Evolutionary conservation across 2,329 filamentous ascomycete genomes (phyloP), one percentile per base, ranked within the genome.

Genomic region (Claviceps quebecensis): DNA sequence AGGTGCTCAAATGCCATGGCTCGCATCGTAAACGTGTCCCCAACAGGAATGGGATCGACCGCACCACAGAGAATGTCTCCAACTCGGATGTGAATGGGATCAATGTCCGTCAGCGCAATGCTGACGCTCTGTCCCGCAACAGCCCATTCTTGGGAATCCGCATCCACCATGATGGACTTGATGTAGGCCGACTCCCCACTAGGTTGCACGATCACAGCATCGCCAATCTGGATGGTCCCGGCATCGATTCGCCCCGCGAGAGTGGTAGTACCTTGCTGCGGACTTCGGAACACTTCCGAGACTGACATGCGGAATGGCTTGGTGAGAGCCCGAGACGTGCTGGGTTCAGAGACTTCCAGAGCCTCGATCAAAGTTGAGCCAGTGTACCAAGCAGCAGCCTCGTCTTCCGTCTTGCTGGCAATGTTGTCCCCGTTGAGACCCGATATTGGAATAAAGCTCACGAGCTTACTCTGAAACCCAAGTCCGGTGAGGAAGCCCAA

Each of bases 361-460:
- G 90, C 87, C 56, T 91, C 80, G 9, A 98, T 76, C 2, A 98
- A 71, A 0, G 88, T 94, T 1, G 76, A 73, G 1, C 89, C 88
- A 0, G 68, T 76, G 62, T 96, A 95, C 94, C 94, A 98, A 2
- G 77, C 72, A 23, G 80, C 77, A 4, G 73, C 73, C 36, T 70
- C 67, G 52, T 77, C 74, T 37, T 72, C 72, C 1, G 80, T 76
- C 52, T 70, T 73, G 34, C 70, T 73, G 11, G 81, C 79, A 50
- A 98, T 82, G 62, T 98, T 97, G 59, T 91, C 88, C 40, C 93
- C 93, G 43, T 83, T 81, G 1, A 97, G 76, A 1, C 93, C 93
- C 0, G 90, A 95, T 52, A 93, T 88, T 0, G 93, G 93, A 4
- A 98, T 77, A 60, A 95, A 95, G 19, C 80, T 81, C 51, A 96